phyloP scores from a whole-genome alignment of 1,284 basidiomycete species.

The Ceratobasidium sp. region DNA sequence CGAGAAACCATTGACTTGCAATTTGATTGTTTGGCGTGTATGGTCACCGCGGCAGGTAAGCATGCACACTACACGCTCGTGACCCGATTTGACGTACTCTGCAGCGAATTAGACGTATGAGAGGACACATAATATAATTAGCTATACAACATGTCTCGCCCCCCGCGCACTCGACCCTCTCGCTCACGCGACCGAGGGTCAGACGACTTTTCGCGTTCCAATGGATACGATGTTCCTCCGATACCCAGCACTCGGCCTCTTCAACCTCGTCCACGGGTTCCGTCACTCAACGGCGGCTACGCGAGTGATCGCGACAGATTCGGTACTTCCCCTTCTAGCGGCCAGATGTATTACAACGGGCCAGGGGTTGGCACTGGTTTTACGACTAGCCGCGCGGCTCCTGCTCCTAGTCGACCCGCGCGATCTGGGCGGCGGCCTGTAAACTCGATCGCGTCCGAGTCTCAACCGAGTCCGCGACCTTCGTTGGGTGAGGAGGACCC shows the following conservation, averaged over 20 bases:
- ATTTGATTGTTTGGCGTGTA: too few relatives aligned
- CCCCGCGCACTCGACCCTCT: constrained; percentile 29
- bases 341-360: constrained; percentile 39
- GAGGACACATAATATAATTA: neutral
- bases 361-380: neutral
- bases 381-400: constrained; percentile 11
- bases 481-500: constrained; percentile 50
- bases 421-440: constrained; percentile 52
- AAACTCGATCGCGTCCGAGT: constrained; percentile 45
- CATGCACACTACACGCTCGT: neutral
- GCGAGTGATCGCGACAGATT: constrained; percentile 29
- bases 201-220: constrained; percentile 41
- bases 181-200: constrained; percentile 44
- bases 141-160: constrained; percentile 24
- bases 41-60: too few relatives aligned
- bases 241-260: constrained; percentile 34
- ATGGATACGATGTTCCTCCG: constrained; percentile 31
- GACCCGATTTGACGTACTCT: constrained; percentile 14
- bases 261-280: constrained; percentile 43
- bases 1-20: too few relatives aligned
- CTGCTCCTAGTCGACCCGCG: constrained; percentile 48
- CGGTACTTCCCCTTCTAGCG: constrained; percentile 28
- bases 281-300: constrained; percentile 37
- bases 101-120: constrained; percentile 6
- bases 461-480: constrained; percentile 14